Conservation (phyloP, 306 rosid species). For the Spatholobus suberectus region DNA sequence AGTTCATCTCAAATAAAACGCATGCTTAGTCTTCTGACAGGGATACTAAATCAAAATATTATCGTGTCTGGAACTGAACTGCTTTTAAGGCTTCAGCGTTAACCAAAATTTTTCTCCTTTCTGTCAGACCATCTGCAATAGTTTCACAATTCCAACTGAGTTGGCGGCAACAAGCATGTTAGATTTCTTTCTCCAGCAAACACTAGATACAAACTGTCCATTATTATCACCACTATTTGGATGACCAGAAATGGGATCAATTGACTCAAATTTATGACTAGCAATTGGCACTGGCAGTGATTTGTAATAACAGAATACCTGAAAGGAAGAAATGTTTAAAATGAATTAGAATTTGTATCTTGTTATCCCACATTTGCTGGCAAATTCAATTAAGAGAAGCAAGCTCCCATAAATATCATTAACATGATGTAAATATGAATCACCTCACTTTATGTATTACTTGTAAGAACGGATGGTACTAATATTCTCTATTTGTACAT, state of each 20-base stretch:
- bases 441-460: not conserved
- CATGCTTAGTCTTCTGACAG: not conserved
- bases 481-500: not conserved
- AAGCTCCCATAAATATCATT: slow-evolving; percentile 17
- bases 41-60: not conserved
- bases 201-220: slow-evolving; percentile 77
- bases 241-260: slow-evolving; percentile 62
- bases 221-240: slow-evolving; percentile 48
- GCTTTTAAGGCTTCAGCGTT: slow-evolving; percentile 16
- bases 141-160: slow-evolving; percentile 72
- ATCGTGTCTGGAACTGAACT: not conserved
- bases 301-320: slow-evolving; percentile 75
- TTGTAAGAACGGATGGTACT: not conserved
- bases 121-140: slow-evolving; percentile 64
- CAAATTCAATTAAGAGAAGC: slow-evolving; percentile 7
- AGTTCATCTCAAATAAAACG: slow-evolving; percentile 23
- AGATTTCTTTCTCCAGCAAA: slow-evolving; percentile 78
- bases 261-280: slow-evolving; percentile 61
- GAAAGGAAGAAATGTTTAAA: slow-evolving; percentile 39
- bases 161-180: slow-evolving; percentile 74
- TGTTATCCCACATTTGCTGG: not conserved
- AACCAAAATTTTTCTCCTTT: not conserved
- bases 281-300: slow-evolving; percentile 72
- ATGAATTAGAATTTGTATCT: slow-evolving; percentile 28
- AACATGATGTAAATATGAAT: slow-evolving; percentile 1